Base-by-base conservation (phyloP, 2,329 filamentous ascomycete species). In the Colletotrichum tamarilloi region DNA sequence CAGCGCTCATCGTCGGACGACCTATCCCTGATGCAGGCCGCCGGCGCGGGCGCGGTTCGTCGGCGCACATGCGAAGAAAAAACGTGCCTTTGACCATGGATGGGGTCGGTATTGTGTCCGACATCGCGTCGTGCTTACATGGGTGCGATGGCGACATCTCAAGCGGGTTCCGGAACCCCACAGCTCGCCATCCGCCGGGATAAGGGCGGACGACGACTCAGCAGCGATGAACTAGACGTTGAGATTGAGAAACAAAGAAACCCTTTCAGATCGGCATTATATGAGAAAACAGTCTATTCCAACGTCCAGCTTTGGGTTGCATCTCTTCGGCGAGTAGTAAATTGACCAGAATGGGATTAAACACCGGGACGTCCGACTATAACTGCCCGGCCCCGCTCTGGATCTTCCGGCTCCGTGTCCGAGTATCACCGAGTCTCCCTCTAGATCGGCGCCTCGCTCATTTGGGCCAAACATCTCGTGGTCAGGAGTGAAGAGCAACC, bases 61-160 rank as follows among this genome's bases (percentile, higher is more conserved):
- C 58, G 65, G 26, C 35, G 28, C 42, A 24, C 49, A 4, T 30
- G 24, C 32, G 28, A 56, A 57, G 49, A 49, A 28, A 46, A 72
- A 68, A 62, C 68, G 68, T 68, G 5, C 4, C 38, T 30, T 49
- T 16, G 22, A 42, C 19, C 8, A 5, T 19, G n/a, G 46, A 55
- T 62, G 64, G 63, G 63, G 26, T 53, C 57, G 68, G 57, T 22
- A 12, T 62, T 62, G 32, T 30, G 52, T 24, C 69, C 69, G 53
- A 49, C 53, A 46, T 72, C 59, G 26, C 69, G 38, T 58, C 69
- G 59, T 72, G 69, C 69, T 72, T 72, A 26, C 69, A 69, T 59
- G 69, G 69, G 59, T 72, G 24, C 69, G 58, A 69, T 72, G 58
- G 66, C 69, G 69, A 72, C 69, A 69, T 72, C 66, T 38, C 46